Evolutionary conservation across 495 filamentous ascomycete species (phyloP).

Genomic region (Parathielavia hyrcaniae): DNA sequence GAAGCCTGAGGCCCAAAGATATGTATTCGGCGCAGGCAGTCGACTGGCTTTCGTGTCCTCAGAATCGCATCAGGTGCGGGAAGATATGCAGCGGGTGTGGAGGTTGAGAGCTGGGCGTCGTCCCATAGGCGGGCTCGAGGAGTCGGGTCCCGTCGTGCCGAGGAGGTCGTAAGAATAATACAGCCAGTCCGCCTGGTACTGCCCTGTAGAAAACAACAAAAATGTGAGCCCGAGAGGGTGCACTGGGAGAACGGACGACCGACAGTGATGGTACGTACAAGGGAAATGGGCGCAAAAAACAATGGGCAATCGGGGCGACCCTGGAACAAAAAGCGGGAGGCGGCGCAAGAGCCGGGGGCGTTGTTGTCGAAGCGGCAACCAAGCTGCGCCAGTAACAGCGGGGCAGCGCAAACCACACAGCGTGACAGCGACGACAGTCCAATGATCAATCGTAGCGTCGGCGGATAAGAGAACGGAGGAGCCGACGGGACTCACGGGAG

Average conservation of each 20-base stretch:
- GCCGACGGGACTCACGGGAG: too few species aligned
- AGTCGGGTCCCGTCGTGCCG: too few species aligned
- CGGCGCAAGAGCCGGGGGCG: conserved; percentile 20
- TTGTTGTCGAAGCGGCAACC: conserved; percentile 30
- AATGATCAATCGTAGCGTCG: conserved; percentile 17
- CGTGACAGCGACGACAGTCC: conserved; percentile 12
- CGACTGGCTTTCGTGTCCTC: conserved; percentile 18
- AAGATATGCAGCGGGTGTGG: conserved; percentile 23
- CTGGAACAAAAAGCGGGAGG: conserved; percentile 29
- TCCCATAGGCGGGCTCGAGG: conserved; percentile 21
- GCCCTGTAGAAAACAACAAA: background rate
- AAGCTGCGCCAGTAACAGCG: conserved; percentile 13
- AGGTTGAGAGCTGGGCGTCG: conserved; percentile 25
- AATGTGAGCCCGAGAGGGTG: conserved; percentile 16
- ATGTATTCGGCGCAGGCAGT: conserved; percentile 13
- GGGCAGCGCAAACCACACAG: conserved; percentile 3
- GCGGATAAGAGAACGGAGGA: background rate
- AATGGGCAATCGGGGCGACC: conserved; percentile 16
- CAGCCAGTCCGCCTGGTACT: background rate
- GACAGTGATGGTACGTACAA: conserved; percentile 24
- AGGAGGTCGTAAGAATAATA: too few species aligned
- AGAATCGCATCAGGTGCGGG: conserved; percentile 31
- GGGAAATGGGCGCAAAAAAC: conserved; percentile 26
- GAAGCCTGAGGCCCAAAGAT: conserved; percentile 11
- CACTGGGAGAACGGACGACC: conserved; percentile 18